A percentile compares a stretch with the other conserved stretches of the same genome.
phyloP scores from a whole-genome alignment of 495 filamentous ascomycete species.

The Neurospora sp. region DNA sequence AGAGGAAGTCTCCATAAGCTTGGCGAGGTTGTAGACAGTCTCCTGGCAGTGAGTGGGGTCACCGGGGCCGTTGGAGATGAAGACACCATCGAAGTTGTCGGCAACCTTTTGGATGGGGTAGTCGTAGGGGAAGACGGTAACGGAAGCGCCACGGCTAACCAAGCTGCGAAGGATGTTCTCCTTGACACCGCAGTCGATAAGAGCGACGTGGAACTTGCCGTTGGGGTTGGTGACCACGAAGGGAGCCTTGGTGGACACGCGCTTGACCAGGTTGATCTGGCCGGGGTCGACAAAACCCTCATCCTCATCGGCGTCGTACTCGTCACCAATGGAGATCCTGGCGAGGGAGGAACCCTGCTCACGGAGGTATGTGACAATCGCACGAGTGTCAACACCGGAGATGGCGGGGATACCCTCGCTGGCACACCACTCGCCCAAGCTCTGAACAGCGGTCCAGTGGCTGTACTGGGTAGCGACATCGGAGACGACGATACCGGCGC shows the following conservation, averaged over 20 bases:
- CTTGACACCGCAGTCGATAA: conserved; percentile 98
- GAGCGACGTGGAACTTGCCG: conserved; percentile 79
- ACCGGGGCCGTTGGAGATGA: conserved; percentile 96
- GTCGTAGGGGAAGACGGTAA: conserved; percentile 90
- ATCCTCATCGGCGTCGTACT: conserved; percentile 97
- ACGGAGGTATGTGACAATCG: conserved; percentile 87
- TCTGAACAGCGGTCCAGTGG: conserved; percentile 97
- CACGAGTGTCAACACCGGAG: conserved; percentile 92
- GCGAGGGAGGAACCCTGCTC: conserved; percentile 94
- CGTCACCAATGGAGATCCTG: conserved; percentile 89
- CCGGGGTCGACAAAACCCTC: conserved; percentile 93
- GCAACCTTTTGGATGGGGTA: conserved; percentile 97
- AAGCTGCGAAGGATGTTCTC: conserved; percentile 97
- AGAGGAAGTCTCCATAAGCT: conserved; percentile 81
- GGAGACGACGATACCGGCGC: conserved; percentile 87
- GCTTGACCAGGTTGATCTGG: conserved; percentile 89
- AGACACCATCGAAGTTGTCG: conserved; percentile 94
- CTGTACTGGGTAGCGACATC: conserved; percentile 90
- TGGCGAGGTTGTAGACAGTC: conserved; percentile 80
- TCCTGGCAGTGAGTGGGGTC: conserved; percentile 93
- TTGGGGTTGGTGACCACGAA: conserved; percentile 79
- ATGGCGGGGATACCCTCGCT: conserved; percentile 94
- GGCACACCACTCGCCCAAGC: conserved; percentile 85
- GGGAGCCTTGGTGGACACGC: conserved; percentile 93
- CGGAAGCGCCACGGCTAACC: conserved; percentile 74